phyloP scores from a whole-genome alignment of 306 rosid species.

The Senna tora region DNA sequence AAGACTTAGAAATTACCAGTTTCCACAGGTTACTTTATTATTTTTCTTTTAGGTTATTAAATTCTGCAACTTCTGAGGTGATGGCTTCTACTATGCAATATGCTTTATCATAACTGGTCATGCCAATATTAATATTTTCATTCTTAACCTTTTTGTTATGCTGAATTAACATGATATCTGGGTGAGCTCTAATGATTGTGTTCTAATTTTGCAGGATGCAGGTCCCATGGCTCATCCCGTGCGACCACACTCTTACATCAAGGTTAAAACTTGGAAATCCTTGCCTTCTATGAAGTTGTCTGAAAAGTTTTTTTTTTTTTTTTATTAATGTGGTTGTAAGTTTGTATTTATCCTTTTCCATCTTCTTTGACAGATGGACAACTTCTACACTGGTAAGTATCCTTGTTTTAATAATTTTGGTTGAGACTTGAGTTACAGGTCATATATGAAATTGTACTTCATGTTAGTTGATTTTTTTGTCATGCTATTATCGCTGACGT shows the following conservation, averaged over 20 bases:
- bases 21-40: slow-evolving; percentile 78
- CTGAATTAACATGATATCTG: slow-evolving; percentile 23
- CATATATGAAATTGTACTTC: slow-evolving; percentile 26
- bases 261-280: slow-evolving; percentile 61
- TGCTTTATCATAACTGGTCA: slow-evolving; percentile 8
- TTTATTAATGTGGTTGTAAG: slow-evolving; percentile 28
- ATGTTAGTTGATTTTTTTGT: slow-evolving; percentile 18
- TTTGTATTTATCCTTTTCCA: slow-evolving; percentile 36
- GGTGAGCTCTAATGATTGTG: slow-evolving; percentile 32
- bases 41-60: slow-evolving; percentile 1
- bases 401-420: slow-evolving; percentile 28
- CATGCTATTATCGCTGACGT: slow-evolving; percentile 43
- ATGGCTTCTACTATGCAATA: slow-evolving; percentile 10
- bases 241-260: slow-evolving; percentile 96
- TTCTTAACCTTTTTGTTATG: slow-evolving; percentile 1
- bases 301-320: background rate
- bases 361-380: slow-evolving; percentile 86
- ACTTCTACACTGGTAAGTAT: slow-evolving; percentile 92
- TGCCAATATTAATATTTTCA: background rate
- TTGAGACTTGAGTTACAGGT: slow-evolving; percentile 27
- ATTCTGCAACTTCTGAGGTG: slow-evolving; percentile 22
- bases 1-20: slow-evolving; percentile 87
- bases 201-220: slow-evolving; percentile 71
- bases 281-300: slow-evolving; percentile 30
- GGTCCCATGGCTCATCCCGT: slow-evolving; percentile 99